A percentile compares a stretch with the other conserved stretches of the same genome.
These are phyloP conservation scores for Streptanthus diversifolius DNA, from an alignment of 345 rosid genomes.

Conservation along the genomic window DNA sequence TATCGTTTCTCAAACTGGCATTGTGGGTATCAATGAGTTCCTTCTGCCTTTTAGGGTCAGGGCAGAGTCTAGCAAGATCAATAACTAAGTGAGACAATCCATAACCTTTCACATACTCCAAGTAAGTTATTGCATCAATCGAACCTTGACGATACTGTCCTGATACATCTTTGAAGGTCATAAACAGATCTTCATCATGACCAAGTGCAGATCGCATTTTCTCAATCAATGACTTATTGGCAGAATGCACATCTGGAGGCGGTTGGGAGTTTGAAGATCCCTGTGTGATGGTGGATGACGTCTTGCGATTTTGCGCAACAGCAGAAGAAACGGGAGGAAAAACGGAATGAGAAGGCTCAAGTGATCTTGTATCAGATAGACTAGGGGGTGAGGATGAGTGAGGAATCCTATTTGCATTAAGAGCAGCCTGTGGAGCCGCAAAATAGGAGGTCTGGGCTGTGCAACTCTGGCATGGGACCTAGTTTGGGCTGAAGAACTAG, in stretches of 20 bases:
- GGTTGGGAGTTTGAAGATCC: slow-evolving; percentile 30
- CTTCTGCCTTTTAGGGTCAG: slow-evolving; percentile 78
- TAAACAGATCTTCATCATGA: slow-evolving; percentile 61
- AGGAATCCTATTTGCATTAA: slow-evolving; percentile 42
- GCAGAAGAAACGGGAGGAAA: slow-evolving; percentile 81
- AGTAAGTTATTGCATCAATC: slow-evolving; percentile 55
- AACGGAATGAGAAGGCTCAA: slow-evolving; percentile 41
- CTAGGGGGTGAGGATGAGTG: slow-evolving; percentile 72
- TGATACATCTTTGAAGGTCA: slow-evolving; percentile 67
- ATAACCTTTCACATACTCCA: slow-evolving; percentile 59
- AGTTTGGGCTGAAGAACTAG: slow-evolving; percentile 34
- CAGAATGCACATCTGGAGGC: slow-evolving; percentile 54
- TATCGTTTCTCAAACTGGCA: slow-evolving; percentile 39
- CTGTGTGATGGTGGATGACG: slow-evolving; percentile 28
- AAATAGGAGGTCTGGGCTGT: slow-evolving; percentile 13
- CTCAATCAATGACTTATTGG: slow-evolving; percentile 82
- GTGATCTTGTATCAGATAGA: slow-evolving; percentile 45
- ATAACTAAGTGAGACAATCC: slow-evolving; percentile 70
- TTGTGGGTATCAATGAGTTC: slow-evolving; percentile 70
- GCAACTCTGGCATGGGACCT: slow-evolving; percentile 21
- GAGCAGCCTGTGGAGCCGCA: slow-evolving; percentile 34
- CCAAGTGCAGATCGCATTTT: slow-evolving; percentile 65
- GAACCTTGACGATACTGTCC: slow-evolving; percentile 79
- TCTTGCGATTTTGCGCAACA: slow-evolving; percentile 30
- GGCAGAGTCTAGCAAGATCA: slow-evolving; percentile 83